Conservation (phyloP, 169 alveolate genomes). For the Hepatocystis sp. region DNA sequence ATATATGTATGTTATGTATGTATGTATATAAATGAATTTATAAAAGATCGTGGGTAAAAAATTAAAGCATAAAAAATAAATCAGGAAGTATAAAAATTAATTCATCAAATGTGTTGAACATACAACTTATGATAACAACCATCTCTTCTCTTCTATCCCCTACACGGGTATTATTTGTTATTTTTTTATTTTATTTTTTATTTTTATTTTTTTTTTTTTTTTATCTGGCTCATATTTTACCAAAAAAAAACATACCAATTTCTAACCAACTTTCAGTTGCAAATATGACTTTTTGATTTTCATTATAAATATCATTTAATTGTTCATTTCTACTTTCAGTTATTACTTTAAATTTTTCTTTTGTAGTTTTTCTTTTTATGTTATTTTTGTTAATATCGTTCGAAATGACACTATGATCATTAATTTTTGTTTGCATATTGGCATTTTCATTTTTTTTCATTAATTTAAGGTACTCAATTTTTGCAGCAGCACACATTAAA, state of each 20-base stretch:
- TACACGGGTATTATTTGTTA: too few species aligned
- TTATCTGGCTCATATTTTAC: too few species aligned
- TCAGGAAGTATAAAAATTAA: too few species aligned
- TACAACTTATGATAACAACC: too few species aligned
- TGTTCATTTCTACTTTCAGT: neutral
- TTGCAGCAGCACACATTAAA: conserved; percentile 55
- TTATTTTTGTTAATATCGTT: neutral
- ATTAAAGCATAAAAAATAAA: too few species aligned
- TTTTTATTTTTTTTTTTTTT: too few species aligned
- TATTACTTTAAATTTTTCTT: neutral
- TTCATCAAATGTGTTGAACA: too few species aligned
- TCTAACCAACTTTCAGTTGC: conserved; percentile 71
- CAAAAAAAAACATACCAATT: conserved; percentile 61
- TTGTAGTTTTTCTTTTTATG: neutral
- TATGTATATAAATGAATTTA: too few species aligned
- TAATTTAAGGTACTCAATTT: conserved; percentile 23
- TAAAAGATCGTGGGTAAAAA: too few species aligned
- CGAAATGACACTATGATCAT: neutral
- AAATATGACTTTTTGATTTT: conserved; percentile 31
- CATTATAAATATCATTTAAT: conserved; percentile 28
- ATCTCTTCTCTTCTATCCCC: too few species aligned
- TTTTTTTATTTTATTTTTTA: too few species aligned
- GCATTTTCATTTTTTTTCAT: neutral
- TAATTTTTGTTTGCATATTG: neutral
- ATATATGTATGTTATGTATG: too few species aligned